Evolutionary conservation across 306 rosid species (phyloP).

Genomic region (Cicer judaicum): DNA sequence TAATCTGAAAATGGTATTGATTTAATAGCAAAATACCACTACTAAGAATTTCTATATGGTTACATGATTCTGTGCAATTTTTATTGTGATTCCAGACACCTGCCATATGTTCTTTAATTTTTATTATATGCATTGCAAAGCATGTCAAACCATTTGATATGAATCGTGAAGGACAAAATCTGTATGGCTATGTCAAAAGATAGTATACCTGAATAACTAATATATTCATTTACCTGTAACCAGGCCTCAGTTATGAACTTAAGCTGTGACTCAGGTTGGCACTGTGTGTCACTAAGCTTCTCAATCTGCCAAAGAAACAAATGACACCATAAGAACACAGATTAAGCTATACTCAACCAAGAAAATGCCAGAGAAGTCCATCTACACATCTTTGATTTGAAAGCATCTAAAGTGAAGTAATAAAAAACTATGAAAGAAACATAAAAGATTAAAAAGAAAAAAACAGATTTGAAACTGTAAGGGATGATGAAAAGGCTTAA

Average conservation of each 20-base stretch:
- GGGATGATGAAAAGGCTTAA: slow-evolving; percentile 13
- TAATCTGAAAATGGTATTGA: neutral
- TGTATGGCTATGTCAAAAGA: neutral
- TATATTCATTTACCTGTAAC: slow-evolving; percentile 74
- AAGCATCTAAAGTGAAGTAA: neutral
- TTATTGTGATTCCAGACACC: neutral
- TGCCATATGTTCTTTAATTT: neutral
- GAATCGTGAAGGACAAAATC: neutral
- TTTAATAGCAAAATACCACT: neutral
- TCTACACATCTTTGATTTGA: neutral
- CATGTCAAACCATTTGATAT: neutral
- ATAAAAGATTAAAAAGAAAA: neutral
- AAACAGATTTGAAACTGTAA: neutral
- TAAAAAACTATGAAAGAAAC: slow-evolving; percentile 1
- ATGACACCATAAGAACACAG: slow-evolving; percentile 21
- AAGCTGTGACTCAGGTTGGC: slow-evolving; percentile 97
- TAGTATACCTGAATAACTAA: neutral
- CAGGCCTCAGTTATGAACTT: slow-evolving; percentile 98
- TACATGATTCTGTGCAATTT: neutral
- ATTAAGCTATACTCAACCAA: slow-evolving; percentile 7
- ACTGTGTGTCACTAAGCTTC: slow-evolving; percentile 88
- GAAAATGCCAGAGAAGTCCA: neutral
- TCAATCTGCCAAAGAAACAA: slow-evolving; percentile 63
- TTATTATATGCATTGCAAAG: neutral
- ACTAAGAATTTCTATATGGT: neutral